Evolutionary conservation across 2,329 filamentous ascomycete genomes (phyloP), one percentile per base, ranked within the genome.

Genomic region (Claviceps maximensis): DNA sequence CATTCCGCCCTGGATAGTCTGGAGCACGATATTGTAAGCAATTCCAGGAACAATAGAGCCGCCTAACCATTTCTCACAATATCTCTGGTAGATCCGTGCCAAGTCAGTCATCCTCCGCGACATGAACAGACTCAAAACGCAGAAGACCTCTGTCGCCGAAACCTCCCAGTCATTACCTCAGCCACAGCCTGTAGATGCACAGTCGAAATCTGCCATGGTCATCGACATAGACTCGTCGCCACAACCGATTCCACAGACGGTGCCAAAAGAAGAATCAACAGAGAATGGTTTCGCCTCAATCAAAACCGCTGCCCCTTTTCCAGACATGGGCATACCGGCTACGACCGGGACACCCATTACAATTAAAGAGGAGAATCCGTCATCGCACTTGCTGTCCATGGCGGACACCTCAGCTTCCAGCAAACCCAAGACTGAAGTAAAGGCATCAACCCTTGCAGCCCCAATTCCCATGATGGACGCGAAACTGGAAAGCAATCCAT

Each of bases 21-120:
- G 5, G 79, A 83, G 60, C 65, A 64, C 54, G 77, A 82, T 27
- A 79, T 82, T 60, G 79, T 81, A 67, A 63, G 73, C 54, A 13
- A 25, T 12, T 7, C 23, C 4, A 7, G 19, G 1, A 19, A 15
- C 15, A 29, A 15, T 46, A 17, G 6, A 7, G 3, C 31, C 13
- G 25, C 12, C 13, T 23, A 36, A 7, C 25, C 4, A 29, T 46
- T 38, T 21, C 21, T 46, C 47, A 52, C 17, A 49, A 33, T 9
- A 17, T 21, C 12, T 10, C 17, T 10, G 38, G 51, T 21, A 72
- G 69, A 62, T 71, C 40, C 60, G 62, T 48, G 76, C 79, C 47
- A 83, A 82, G 61, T 74, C 78, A 2, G 74, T 78, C 15, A 56
- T 82, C 17, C 65, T 72, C 17, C 72, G 79, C 57, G 80, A 83